phyloP scores from a whole-genome alignment of 2,329 filamentous ascomycete species.

The Botryosphaeria agaves region DNA sequence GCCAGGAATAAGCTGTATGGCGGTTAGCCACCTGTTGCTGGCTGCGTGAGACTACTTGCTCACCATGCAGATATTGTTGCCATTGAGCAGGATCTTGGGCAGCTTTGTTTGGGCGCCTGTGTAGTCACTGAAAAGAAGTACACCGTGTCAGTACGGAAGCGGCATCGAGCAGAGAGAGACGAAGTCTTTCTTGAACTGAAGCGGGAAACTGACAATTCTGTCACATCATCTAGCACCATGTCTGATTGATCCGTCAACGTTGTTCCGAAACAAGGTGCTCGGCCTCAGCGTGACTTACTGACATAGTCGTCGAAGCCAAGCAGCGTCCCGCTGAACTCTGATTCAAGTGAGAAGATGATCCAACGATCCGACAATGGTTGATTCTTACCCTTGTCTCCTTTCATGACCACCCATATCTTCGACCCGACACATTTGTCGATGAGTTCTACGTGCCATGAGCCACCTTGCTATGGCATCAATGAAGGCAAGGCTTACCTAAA shows the following conservation, averaged over 20 bases:
- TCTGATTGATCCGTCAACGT: slow-evolving; percentile 37
- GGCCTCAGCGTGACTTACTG: slow-evolving; percentile 79
- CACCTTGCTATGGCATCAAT: slow-evolving; percentile 1
- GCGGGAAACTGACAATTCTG: slow-evolving; percentile 62
- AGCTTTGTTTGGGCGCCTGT: slow-evolving; percentile 75
- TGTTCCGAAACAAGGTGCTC: no score
- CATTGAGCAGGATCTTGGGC: slow-evolving; percentile 87
- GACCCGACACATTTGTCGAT: slow-evolving; percentile 99
- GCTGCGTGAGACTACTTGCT: slow-evolving; percentile 7
- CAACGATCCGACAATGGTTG: no score
- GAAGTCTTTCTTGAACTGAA: background rate
- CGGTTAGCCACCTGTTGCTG: background rate
- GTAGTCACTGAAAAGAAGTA: no score
- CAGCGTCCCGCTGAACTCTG: slow-evolving; percentile 90
- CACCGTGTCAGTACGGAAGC: no score
- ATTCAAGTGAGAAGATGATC: slow-evolving; percentile 4
- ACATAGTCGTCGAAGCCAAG: slow-evolving; percentile 98
- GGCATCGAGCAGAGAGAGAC: no score
- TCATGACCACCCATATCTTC: slow-evolving; percentile 98
- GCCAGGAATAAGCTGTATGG: slow-evolving; percentile 2
- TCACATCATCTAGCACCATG: slow-evolving; percentile 96
- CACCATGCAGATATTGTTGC: slow-evolving; percentile 99
- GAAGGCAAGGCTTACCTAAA: slow-evolving; percentile 8
- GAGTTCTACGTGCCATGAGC: slow-evolving; percentile 75
- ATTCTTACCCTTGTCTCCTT: slow-evolving; percentile 78